These are phyloP conservation scores for Oropetium thomaeum DNA, from an alignment of 176 grass and related monocot genomes.

Conservation along the genomic window DNA sequence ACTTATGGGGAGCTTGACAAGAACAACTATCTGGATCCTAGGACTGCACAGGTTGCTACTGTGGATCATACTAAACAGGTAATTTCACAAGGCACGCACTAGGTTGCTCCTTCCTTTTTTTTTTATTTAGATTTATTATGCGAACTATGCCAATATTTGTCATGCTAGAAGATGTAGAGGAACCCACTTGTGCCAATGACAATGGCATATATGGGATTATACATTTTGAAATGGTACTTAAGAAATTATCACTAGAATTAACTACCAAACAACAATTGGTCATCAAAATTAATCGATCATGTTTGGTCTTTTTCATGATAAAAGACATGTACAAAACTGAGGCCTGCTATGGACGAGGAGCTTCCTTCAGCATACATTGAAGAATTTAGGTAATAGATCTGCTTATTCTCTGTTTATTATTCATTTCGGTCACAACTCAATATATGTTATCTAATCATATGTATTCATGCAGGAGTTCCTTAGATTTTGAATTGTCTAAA, in stretches of 20 bases:
- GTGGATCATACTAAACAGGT: constrained; percentile 96
- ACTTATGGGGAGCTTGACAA: constrained; percentile 76
- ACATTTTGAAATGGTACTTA: too few species aligned
- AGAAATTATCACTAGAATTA: too few species aligned
- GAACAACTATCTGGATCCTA: constrained; percentile 77
- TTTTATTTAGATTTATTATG: not conserved
- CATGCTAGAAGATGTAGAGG: not conserved
- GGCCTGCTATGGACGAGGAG: constrained; percentile 87
- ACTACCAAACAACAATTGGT: not conserved
- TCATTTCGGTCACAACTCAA: not conserved
- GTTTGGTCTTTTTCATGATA: constrained; percentile 26
- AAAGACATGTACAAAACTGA: constrained; percentile 80
- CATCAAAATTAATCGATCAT: constrained; percentile 25
- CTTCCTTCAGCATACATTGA: constrained; percentile 91
- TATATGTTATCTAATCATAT: constrained; percentile 20
- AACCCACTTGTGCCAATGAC: too few species aligned
- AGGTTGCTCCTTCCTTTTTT: not conserved
- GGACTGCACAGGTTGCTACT: constrained; percentile 92
- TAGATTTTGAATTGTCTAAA: constrained; percentile 86
- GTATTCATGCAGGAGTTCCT: constrained; percentile 50
- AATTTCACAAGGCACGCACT: not conserved
- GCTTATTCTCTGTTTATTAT: constrained; percentile 10
- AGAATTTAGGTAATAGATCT: constrained; percentile 72
- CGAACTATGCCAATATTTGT: not conserved
- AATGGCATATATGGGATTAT: too few species aligned